Conservation (phyloP, 2,329 filamentous ascomycete species). For the Ophidiomyces ophidiicola region DNA sequence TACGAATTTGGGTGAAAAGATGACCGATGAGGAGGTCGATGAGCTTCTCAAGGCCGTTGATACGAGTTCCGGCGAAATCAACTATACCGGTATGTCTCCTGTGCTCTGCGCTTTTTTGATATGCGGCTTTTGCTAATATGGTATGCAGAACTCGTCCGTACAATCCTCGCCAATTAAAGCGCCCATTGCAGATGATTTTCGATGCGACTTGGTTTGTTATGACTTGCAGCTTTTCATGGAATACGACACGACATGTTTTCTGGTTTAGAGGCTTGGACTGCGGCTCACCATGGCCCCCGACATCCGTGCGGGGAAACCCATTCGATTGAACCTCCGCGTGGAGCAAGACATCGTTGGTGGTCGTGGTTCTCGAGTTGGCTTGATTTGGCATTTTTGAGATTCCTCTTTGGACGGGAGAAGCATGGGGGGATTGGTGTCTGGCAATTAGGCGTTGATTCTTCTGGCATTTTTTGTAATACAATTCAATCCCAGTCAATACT, state of each 20-base stretch:
- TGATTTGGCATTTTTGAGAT: too few species aligned
- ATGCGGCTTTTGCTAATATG: constrained; percentile 10
- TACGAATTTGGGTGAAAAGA: constrained; percentile 97
- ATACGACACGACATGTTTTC: constrained; percentile 14
- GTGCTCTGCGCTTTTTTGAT: constrained; percentile 1
- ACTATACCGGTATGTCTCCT: constrained; percentile 68
- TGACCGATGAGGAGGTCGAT: constrained; percentile 97
- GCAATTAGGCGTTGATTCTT: too few species aligned
- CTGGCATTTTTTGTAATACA: too few species aligned
- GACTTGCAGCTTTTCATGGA: constrained; percentile 11
- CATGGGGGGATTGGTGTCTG: too few species aligned
- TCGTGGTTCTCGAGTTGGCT: too few species aligned
- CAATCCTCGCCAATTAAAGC: constrained; percentile 67
- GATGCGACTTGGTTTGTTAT: constrained; percentile 16
- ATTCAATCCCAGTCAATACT: too few species aligned
- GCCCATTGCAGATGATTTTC: constrained; percentile 10
- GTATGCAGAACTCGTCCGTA: constrained; percentile 62
- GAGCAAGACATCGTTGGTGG: too few species aligned
- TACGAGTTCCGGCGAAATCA: constrained; percentile 89
- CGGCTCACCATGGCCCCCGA: constrained; percentile 1
- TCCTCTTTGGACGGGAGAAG: too few species aligned
- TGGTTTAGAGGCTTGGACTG: constrained; percentile 1
- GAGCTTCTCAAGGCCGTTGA: constrained; percentile 98
- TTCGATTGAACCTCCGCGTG: too few species aligned
- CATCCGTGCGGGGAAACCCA: too few species aligned